Evolutionary conservation across 2,329 filamentous ascomycete species (phyloP).

Genomic region (Colletotrichum sp.): DNA sequence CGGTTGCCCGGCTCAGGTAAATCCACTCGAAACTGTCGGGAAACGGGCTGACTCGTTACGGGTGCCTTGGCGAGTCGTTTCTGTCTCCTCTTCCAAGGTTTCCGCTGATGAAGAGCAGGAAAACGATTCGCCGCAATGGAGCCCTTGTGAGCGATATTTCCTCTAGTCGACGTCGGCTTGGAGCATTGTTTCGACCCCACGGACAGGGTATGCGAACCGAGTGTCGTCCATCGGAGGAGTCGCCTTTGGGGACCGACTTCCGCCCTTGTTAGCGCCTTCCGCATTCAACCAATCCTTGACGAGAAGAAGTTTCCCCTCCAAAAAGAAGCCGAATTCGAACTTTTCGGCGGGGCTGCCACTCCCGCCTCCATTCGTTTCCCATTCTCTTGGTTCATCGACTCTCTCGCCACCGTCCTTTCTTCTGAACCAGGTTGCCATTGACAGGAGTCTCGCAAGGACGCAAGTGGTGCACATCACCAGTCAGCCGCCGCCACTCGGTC

Average conservation of each 20-base stretch:
- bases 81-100: background rate
- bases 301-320: background rate
- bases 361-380: background rate
- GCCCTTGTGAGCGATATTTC: background rate
- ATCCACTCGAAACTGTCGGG: slow-evolving; percentile 10
- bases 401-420: background rate
- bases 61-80: background rate
- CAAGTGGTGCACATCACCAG: background rate
- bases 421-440: background rate
- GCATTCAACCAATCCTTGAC: background rate
- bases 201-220: background rate
- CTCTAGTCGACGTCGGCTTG: background rate
- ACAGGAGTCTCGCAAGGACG: background rate
- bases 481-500: background rate
- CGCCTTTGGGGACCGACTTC: background rate
- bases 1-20: background rate
- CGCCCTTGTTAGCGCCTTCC: background rate
- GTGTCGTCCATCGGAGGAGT: background rate
- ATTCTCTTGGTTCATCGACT: background rate
- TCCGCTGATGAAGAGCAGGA: background rate
- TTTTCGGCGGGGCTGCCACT: background rate
- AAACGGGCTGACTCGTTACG: slow-evolving; percentile 3
- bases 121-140: background rate
- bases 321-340: slow-evolving; percentile 5
- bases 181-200: background rate